Percentiles rank a stretch among this genome's conserved stretches.
Evolutionary conservation across 768 basidiomycete genomes (phyloP).

Genomic region (Coprinopsis cinerea): DNA sequence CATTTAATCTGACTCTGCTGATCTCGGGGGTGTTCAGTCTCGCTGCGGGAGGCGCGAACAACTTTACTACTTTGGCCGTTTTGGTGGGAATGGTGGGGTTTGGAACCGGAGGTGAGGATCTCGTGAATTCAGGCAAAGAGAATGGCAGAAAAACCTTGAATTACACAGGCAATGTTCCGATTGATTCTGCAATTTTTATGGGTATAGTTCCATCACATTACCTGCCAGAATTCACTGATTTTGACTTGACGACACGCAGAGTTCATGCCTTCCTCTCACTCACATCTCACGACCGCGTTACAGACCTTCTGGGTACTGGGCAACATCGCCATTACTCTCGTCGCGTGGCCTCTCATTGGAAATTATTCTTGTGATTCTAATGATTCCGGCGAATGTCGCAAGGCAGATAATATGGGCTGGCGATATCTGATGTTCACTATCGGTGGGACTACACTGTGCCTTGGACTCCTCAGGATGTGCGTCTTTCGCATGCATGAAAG

Average conservation of each 20-base stretch:
- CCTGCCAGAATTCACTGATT: background rate
- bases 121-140: background rate
- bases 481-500: constrained; percentile 64
- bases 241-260: background rate
- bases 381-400: constrained; percentile 29
- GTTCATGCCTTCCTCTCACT: background rate
- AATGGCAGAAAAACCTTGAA: too few species aligned
- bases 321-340: background rate
- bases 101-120: constrained; percentile 52
- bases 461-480: constrained; percentile 60
- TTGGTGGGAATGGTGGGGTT: constrained; percentile 55
- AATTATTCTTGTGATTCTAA: constrained; percentile 53
- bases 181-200: too few species aligned
- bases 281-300: background rate
- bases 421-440: constrained; percentile 69
- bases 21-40: constrained; percentile 63
- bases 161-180: too few species aligned
- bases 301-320: background rate
- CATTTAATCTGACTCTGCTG: constrained; percentile 65
- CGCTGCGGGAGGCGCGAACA: constrained; percentile 54
- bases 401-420: constrained; percentile 63
- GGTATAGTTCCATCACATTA: too few species aligned
- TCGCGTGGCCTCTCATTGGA: constrained; percentile 65
- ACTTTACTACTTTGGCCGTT: constrained; percentile 44
- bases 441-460: constrained; percentile 61